Base-by-base conservation (phyloP, 1,284 basidiomycete species). In the Sporisorium graminicola region DNA sequence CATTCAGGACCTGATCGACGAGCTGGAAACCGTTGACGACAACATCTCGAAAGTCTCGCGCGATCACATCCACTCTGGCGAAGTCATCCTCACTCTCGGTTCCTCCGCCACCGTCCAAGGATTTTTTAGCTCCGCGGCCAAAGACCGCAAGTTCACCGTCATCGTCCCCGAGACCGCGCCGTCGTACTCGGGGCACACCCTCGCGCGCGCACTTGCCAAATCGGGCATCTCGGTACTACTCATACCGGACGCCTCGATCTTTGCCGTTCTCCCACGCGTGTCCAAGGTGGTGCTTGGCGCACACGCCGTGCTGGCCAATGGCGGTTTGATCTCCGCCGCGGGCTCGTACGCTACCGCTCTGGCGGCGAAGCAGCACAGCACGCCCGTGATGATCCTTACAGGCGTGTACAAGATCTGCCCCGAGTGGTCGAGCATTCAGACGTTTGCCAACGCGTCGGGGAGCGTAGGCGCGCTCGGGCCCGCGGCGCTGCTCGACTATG, bases 381-480 rank as follows among this genome's bases (percentile, higher is more conserved):
- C 94, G 14, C 96, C 96, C 0, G 93, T 98, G 33, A 93, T 98
- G 22, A 93, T 98, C 18, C 93, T 94, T 76, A 92, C 94, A 1
- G 96, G 95, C 1, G 94, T 97, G 86, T 98, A 95, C 88, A 98
- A 98, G 85, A 89, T 99, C 77, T 95, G 94, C 9, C 95, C 95
- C 1, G 88, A 93, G 26, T 98, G 96, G 94, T 94, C 94, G 85
- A 86, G 94, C 77, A 77, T 81, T 16, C 73, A 80, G 16, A 35
- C 59, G 44, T 64, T 72, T 22, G 35, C 61, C 27, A 60, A 62
- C 9, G 52, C 46, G 1, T 43, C 46, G 40, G 13, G 51, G 33
- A 29, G 29, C 51, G 40, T 52, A 1, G 64, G 65, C 24, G 56
- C 57, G 3, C 51, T 59, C 3, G 51, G 60, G 14, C 80, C 80